Percentiles rank a stretch among this genome's conserved stretches.
phyloP scores from a whole-genome alignment of 768 basidiomycete genomes.

The Tricholoma sp. region DNA sequence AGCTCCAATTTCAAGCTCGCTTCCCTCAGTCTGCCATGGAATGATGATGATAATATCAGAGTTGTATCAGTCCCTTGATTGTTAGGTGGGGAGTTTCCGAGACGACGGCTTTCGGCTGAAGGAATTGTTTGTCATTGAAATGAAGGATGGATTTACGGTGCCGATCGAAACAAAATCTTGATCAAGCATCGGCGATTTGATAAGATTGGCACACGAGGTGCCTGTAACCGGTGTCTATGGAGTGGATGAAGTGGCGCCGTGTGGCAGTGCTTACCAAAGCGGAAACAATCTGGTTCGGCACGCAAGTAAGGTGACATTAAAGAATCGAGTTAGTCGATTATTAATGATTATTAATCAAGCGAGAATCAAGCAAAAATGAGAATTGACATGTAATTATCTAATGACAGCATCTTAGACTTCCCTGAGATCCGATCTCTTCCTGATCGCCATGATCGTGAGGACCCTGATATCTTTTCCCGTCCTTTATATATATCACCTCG shows the following conservation, averaged over 20 bases:
- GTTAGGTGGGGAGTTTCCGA: not conserved
- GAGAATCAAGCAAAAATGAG: too few species aligned
- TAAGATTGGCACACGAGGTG: slow-evolving; percentile 18
- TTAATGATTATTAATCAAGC: too few species aligned
- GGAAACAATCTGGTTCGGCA: slow-evolving; percentile 47
- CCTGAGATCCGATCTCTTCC: slow-evolving; percentile 43
- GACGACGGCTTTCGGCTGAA: too few species aligned
- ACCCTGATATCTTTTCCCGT: slow-evolving; percentile 39
- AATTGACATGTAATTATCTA: slow-evolving; percentile 14
- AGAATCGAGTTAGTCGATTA: not conserved
- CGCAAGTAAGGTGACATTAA: slow-evolving; percentile 41
- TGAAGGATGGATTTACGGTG: not conserved
- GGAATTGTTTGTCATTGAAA: too few species aligned
- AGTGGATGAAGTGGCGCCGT: not conserved
- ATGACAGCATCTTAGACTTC: slow-evolving; percentile 31
- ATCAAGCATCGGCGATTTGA: not conserved
- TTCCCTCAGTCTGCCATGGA: too few species aligned
- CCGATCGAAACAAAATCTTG: slow-evolving; percentile 6
- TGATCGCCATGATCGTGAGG: slow-evolving; percentile 66
- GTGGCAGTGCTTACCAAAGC: slow-evolving; percentile 15
- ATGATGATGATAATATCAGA: too few species aligned
- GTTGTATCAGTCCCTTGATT: not conserved
- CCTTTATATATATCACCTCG: slow-evolving; percentile 55
- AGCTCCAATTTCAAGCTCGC: too few species aligned
- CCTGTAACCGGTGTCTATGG: slow-evolving; percentile 16